phyloP scores from a whole-genome alignment of 2,329 filamentous ascomycete species.

The Xylariaceae sp. region DNA sequence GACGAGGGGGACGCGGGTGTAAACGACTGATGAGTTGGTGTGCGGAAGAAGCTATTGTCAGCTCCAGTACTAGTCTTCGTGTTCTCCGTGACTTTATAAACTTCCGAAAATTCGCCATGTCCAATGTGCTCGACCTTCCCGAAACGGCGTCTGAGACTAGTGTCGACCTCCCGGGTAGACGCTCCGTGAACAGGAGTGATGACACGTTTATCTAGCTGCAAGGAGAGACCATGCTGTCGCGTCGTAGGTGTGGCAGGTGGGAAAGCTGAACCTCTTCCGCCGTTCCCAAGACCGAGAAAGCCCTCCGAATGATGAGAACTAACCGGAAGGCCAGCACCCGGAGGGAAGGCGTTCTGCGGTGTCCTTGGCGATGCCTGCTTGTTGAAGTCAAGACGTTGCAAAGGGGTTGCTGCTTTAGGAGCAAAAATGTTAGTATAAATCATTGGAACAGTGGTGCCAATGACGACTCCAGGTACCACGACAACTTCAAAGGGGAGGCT shows the following conservation, averaged over 20 bases:
- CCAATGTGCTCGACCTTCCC: constrained; percentile 75
- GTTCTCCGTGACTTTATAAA: constrained; percentile 67
- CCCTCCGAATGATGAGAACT: constrained; percentile 59
- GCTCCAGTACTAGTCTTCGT: constrained; percentile 37
- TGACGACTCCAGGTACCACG: constrained; percentile 23
- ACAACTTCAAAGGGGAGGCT: constrained; percentile 25
- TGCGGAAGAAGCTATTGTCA: constrained; percentile 40
- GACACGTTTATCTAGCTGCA: constrained; percentile 54
- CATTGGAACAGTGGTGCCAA: constrained; percentile 34
- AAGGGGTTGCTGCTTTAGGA: constrained; percentile 55
- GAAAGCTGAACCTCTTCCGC: constrained; percentile 37
- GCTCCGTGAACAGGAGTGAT: constrained; percentile 66
- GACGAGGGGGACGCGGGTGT: constrained; percentile 50
- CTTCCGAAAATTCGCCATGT: constrained; percentile 87
- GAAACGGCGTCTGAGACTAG: constrained; percentile 68
- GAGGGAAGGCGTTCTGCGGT: constrained; percentile 69
- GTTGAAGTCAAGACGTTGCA: constrained; percentile 49
- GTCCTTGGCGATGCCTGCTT: constrained; percentile 62
- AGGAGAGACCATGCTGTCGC: constrained; percentile 51
- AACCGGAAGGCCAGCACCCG: constrained; percentile 76
- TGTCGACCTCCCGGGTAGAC: constrained; percentile 69
- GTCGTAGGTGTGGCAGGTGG: constrained; percentile 80
- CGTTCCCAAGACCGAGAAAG: constrained; percentile 35
- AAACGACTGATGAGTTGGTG: constrained; percentile 41
- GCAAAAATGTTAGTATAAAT: constrained; percentile 49